Evolutionary conservation across 139 green algal species (phyloP).

Genomic region (Nannochloris sp.): DNA sequence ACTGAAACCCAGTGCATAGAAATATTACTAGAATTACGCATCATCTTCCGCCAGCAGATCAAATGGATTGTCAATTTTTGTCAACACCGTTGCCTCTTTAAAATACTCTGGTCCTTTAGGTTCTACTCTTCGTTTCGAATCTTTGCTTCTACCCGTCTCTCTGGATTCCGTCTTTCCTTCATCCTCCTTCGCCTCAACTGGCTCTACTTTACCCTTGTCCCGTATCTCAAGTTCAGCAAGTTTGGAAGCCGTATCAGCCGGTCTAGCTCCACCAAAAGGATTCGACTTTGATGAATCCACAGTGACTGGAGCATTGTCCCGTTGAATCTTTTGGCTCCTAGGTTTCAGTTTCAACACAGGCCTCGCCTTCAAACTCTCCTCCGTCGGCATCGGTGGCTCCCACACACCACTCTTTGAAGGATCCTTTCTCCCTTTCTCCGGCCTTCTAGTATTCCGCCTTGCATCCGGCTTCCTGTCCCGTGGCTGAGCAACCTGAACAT

Average conservation of each 20-base stretch:
- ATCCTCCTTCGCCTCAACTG: not conserved
- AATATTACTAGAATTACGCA: not conserved
- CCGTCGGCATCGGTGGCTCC: not conserved
- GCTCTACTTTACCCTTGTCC: constrained; percentile 10
- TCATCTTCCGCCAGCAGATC: constrained; percentile 1
- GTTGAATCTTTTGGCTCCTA: not conserved
- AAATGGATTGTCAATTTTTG: constrained; percentile 4
- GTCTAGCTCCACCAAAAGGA: constrained; percentile 41
- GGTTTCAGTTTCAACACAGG: constrained; percentile 21
- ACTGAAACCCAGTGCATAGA: constrained; percentile 20
- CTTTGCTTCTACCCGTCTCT: not conserved
- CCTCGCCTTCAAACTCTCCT: constrained; percentile 15
- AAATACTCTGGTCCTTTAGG: not conserved
- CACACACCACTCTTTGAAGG: not conserved
- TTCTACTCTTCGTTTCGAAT: not conserved
- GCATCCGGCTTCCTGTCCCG: constrained; percentile 5
- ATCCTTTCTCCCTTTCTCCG: not conserved
- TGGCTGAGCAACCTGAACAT: constrained; percentile 36
- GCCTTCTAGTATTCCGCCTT: not conserved
- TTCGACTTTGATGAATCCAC: constrained; percentile 16
- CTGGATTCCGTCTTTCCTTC: constrained; percentile 4
- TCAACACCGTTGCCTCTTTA: not conserved
- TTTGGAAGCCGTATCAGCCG: constrained; percentile 29
- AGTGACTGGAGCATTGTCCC: too few species aligned
- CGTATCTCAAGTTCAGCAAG: constrained; percentile 38